phyloP scores from a whole-genome alignment of 1,139 yeast species.

The Spencermartinsiella ligniputridi region DNA sequence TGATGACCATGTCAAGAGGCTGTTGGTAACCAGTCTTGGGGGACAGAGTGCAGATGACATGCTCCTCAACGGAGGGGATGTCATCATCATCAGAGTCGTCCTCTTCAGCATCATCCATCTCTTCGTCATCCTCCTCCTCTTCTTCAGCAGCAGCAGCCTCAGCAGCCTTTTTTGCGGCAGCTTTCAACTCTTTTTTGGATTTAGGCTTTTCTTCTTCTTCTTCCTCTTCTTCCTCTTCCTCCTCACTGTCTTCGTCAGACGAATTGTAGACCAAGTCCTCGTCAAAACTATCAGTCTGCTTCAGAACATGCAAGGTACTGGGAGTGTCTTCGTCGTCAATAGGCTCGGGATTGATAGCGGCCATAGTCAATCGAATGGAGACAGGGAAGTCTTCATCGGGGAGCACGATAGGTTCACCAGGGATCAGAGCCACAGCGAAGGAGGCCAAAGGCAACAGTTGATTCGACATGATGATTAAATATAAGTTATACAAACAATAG shows the following conservation, averaged over 20 bases:
- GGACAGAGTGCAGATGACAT: constrained; percentile 81
- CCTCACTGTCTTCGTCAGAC: constrained; percentile 49
- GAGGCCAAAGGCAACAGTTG: constrained; percentile 72
- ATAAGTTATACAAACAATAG: background rate
- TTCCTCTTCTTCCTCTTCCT: constrained; percentile 44
- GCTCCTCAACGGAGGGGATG: constrained; percentile 70
- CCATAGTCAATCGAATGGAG: constrained; percentile 87
- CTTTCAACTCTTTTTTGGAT: constrained; percentile 15
- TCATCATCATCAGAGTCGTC: constrained; percentile 42
- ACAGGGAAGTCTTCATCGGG: constrained; percentile 81
- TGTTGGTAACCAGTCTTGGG: constrained; percentile 82
- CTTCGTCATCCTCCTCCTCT: constrained; percentile 43
- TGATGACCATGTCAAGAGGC: constrained; percentile 80
- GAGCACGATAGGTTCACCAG: constrained; percentile 84
- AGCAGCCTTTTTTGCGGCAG: constrained; percentile 22
- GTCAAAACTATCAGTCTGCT: constrained; percentile 55
- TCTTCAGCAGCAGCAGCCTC: constrained; percentile 30
- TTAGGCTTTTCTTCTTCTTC: constrained; percentile 31
- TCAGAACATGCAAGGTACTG: constrained; percentile 82
- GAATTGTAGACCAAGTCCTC: constrained; percentile 47
- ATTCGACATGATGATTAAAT: background rate
- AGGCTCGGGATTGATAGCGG: constrained; percentile 88
- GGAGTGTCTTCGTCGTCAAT: constrained; percentile 66
- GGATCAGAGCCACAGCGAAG: constrained; percentile 76
- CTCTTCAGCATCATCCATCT: constrained; percentile 24